phyloP scores from a whole-genome alignment of 306 rosid species.

The Alnus rubra region DNA sequence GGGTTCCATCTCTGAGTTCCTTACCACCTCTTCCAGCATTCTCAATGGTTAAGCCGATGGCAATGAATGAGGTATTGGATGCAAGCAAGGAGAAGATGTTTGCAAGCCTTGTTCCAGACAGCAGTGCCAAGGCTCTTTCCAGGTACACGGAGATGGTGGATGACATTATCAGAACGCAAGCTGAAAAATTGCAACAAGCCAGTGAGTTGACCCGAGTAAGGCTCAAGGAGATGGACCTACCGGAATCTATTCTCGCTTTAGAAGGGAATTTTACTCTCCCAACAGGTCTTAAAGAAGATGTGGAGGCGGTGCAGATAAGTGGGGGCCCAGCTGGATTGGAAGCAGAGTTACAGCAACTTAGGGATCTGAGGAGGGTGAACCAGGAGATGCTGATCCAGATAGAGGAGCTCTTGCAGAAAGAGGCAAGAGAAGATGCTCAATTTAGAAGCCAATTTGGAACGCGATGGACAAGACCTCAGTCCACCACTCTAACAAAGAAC shows the following conservation, averaged over 20 bases:
- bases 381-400: slow-evolving; percentile 83
- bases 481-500: slow-evolving; percentile 92
- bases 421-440: slow-evolving; percentile 90
- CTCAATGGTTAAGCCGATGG: slow-evolving; percentile 90
- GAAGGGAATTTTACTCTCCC: slow-evolving; percentile 89
- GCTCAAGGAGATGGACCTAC: slow-evolving; percentile 98
- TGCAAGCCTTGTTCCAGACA: slow-evolving; percentile 91
- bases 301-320: slow-evolving; percentile 97
- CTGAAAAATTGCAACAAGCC: slow-evolving; percentile 94
- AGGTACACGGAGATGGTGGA: slow-evolving; percentile 98
- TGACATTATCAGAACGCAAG: slow-evolving; percentile 83
- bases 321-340: slow-evolving; percentile 96
- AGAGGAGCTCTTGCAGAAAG: slow-evolving; percentile 93
- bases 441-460: slow-evolving; percentile 94
- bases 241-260: slow-evolving; percentile 92
- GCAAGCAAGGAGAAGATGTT: slow-evolving; percentile 98
- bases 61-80: slow-evolving; percentile 84
- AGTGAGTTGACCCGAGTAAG: slow-evolving; percentile 92
- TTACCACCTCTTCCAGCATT: slow-evolving; percentile 75
- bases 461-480: slow-evolving; percentile 97
- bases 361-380: slow-evolving; percentile 91
- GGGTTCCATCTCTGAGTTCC: slow-evolving; percentile 77
- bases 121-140: slow-evolving; percentile 90
- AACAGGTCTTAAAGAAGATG: slow-evolving; percentile 78
- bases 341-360: slow-evolving; percentile 89